Conservation (phyloP, 2,329 filamentous ascomycete genomes). For the Penicillium psychrosexuale region DNA sequence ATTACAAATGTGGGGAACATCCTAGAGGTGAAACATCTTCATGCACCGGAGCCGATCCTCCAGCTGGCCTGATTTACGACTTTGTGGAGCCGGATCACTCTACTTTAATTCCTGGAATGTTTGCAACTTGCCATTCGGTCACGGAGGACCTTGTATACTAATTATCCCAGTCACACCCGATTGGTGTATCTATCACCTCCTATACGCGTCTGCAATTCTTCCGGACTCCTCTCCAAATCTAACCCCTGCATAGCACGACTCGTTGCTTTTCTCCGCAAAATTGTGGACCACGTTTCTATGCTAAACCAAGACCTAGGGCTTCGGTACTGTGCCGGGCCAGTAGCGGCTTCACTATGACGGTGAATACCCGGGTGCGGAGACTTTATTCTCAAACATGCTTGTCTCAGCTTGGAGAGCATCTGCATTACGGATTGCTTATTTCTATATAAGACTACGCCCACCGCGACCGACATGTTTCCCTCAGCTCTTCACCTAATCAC, state of each 20-base stretch:
- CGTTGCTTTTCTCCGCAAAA: constrained; percentile 6
- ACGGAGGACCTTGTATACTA: background rate
- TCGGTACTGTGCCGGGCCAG: background rate
- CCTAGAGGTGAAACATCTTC: constrained; percentile 21
- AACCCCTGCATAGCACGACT: background rate
- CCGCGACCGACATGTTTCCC: background rate
- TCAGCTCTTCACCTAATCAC: background rate
- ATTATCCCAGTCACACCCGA: background rate
- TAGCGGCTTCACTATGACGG: background rate
- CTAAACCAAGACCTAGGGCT: background rate
- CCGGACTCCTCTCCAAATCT: background rate
- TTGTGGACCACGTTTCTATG: background rate
- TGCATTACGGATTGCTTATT: background rate
- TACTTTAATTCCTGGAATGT: constrained; percentile 9
- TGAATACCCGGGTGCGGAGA: background rate
- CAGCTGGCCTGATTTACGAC: background rate
- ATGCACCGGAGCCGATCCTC: constrained; percentile 11
- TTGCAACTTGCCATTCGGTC: background rate
- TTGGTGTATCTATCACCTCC: background rate
- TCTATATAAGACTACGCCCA: background rate
- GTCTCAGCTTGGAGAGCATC: background rate
- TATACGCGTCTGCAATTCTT: background rate
- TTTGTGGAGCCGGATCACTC: background rate
- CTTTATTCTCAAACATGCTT: background rate
- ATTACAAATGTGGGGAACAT: constrained; percentile 13